Conservation (phyloP, 2,329 filamentous ascomycete genomes). For the Aspergillus oerlinghausenensis region DNA sequence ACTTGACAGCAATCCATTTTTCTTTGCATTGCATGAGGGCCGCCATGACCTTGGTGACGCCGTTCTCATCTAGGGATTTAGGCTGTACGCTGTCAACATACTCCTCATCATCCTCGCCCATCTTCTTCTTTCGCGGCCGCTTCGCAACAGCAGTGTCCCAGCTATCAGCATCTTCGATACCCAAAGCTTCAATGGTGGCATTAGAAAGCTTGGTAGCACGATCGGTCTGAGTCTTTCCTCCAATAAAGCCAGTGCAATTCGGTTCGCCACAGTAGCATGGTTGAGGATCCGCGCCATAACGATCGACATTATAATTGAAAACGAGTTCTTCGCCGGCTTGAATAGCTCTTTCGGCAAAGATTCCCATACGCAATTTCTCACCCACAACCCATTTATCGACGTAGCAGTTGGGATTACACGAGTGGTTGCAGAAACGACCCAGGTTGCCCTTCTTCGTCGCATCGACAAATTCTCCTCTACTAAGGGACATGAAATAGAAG, state of each 20-base stretch:
- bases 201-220: conserved; percentile 86
- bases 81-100: conserved; percentile 87
- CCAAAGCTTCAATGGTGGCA: conserved; percentile 87
- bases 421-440: conserved; percentile 97
- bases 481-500: conserved; percentile 99
- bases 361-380: conserved; percentile 96
- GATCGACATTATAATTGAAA: conserved; percentile 99
- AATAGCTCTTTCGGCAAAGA: conserved; percentile 84
- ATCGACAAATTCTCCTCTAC: conserved; percentile 93
- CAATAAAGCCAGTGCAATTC: conserved; percentile 94
- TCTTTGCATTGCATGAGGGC: conserved; percentile 96
- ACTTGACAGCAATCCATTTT: conserved; percentile 97
- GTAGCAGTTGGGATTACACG: conserved; percentile 97
- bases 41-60: conserved; percentile 92
- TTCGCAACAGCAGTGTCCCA: conserved; percentile 90
- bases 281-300: conserved; percentile 94
- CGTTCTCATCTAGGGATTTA: conserved; percentile 72
- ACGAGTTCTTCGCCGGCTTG: conserved; percentile 89
- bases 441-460: conserved; percentile 95
- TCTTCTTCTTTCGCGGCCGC: conserved; percentile 89
- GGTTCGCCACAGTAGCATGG: conserved; percentile 93
- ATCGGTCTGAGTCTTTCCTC: conserved; percentile 95
- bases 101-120: conserved; percentile 86
- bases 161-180: conserved; percentile 85
- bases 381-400: conserved; percentile 99